Percentiles rank a stretch among this genome's conserved stretches.
phyloP scores from a whole-genome alignment of 768 basidiomycete species.

The Naganishia kalamii region DNA sequence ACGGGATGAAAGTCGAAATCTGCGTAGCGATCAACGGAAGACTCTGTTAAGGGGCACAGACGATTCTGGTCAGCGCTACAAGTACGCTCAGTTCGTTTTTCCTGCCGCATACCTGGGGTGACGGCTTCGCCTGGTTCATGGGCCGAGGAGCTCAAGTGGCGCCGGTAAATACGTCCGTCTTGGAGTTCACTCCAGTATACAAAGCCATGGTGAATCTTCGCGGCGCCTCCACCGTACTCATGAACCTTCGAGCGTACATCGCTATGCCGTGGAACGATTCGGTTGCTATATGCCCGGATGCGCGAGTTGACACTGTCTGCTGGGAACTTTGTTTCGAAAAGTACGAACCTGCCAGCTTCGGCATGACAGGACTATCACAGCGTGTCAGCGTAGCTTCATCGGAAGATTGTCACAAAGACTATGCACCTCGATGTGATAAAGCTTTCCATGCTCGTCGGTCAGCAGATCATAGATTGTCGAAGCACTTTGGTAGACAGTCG shows the following conservation, averaged over 20 bases:
- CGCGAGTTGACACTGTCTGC: no score
- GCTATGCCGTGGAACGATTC: constrained; percentile 26
- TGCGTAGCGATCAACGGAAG: constrained; percentile 57
- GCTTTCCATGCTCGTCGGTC: constrained; percentile 51
- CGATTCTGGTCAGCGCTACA: not conserved
- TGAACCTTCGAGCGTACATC: constrained; percentile 50
- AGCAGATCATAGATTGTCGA: constrained; percentile 48
- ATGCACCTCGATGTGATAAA: constrained; percentile 53
- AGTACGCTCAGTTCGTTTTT: no score
- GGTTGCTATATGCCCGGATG: not conserved
- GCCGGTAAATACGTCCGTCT: constrained; percentile 55
- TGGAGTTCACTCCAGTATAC: constrained; percentile 58
- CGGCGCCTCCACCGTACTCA: constrained; percentile 66
- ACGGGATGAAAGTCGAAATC: constrained; percentile 58
- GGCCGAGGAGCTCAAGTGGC: not conserved
- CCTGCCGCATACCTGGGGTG: constrained; percentile 54
- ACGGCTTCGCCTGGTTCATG: constrained; percentile 50
- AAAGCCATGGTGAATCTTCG: constrained; percentile 52
- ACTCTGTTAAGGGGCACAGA: constrained; percentile 46
- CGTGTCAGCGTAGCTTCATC: not conserved
- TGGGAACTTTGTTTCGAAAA: constrained; percentile 40
- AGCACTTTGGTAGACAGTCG: constrained; percentile 50
- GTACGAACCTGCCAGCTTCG: constrained; percentile 55
- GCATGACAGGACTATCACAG: constrained; percentile 53
- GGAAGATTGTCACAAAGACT: not conserved